These are phyloP conservation scores for Penicillium manginii DNA, from an alignment of 495 filamentous ascomycete species.

Conservation along the genomic window DNA sequence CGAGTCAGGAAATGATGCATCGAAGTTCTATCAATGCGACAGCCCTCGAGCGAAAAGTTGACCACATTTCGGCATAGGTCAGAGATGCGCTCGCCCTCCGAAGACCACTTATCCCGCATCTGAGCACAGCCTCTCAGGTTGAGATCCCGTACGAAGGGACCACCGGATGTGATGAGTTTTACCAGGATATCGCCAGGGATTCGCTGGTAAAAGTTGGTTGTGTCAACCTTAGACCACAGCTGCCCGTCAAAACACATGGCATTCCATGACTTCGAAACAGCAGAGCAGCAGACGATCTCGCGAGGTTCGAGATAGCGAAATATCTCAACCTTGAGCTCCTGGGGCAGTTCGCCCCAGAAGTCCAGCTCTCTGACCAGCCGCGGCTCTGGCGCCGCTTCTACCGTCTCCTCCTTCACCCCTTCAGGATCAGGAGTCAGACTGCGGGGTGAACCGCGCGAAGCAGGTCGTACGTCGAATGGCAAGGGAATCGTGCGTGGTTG, in stretches of 20 bases:
- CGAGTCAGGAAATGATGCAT: slow-evolving; percentile 79
- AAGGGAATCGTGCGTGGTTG: slow-evolving; percentile 56
- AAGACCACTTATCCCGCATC: slow-evolving; percentile 76
- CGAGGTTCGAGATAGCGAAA: slow-evolving; percentile 76
- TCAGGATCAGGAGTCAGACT: slow-evolving; percentile 18
- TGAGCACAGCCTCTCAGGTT: slow-evolving; percentile 81
- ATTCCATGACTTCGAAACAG: slow-evolving; percentile 81
- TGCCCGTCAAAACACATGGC: slow-evolving; percentile 93
- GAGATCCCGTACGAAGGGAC: slow-evolving; percentile 87
- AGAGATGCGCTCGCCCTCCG: slow-evolving; percentile 67
- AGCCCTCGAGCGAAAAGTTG: slow-evolving; percentile 86
- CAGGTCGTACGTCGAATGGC: slow-evolving; percentile 64
- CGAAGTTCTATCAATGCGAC: slow-evolving; percentile 76
- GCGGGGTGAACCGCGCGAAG: slow-evolving; percentile 43
- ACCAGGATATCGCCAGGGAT: slow-evolving; percentile 83
- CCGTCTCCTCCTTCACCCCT: slow-evolving; percentile 38
- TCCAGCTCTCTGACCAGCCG: slow-evolving; percentile 58
- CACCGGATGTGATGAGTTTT: slow-evolving; percentile 82
- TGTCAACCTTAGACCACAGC: slow-evolving; percentile 84
- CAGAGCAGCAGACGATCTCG: slow-evolving; percentile 80
- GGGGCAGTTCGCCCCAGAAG: slow-evolving; percentile 80
- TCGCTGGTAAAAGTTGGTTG: slow-evolving; percentile 81
- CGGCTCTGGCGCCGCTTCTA: slow-evolving; percentile 26
- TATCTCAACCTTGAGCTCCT: slow-evolving; percentile 79
- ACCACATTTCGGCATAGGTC: slow-evolving; percentile 84